Conservation (phyloP, 1,284 basidiomycete genomes). For the Cryptococcus sp. region DNA sequence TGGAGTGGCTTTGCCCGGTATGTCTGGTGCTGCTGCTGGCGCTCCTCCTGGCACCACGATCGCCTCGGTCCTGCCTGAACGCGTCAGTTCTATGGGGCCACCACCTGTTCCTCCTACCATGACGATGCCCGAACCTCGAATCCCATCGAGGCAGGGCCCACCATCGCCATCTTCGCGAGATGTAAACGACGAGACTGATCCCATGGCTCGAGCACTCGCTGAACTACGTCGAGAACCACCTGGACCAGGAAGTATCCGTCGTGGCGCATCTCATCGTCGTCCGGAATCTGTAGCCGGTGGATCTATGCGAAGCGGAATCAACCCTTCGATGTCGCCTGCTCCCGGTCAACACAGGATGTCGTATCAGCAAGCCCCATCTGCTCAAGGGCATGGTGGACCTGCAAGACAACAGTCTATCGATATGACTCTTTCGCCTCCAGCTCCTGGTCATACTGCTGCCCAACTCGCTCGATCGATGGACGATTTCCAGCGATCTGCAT, state of each 20-base stretch:
- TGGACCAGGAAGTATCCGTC: conserved; percentile 37
- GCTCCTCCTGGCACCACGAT: conserved; percentile 8
- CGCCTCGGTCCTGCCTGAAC: conserved; percentile 7
- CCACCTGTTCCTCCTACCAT: conserved; percentile 29
- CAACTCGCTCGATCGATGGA: conserved; percentile 46
- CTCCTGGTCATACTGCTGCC: conserved; percentile 47
- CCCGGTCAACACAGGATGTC: conserved; percentile 21
- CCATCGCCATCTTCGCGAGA: conserved; percentile 30
- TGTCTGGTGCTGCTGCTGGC: conserved; percentile 19
- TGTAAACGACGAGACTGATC: conserved; percentile 59
- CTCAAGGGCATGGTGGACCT: conserved; percentile 1
- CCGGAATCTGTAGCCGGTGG: conserved; percentile 33
- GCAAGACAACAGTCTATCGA: conserved; percentile 31
- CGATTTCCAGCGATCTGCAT: conserved; percentile 42
- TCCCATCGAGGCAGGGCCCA: conserved; percentile 32
- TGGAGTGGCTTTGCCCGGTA: conserved; percentile 43
- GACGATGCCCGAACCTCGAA: conserved; percentile 35
- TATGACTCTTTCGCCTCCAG: conserved; percentile 45
- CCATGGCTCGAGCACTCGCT: conserved; percentile 66
- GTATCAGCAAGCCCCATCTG: conserved; percentile 13
- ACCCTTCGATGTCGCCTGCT: conserved; percentile 29
- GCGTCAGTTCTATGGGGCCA: conserved; percentile 22
- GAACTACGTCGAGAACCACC: conserved; percentile 51
- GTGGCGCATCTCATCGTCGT: conserved; percentile 41
- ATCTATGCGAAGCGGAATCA: conserved; percentile 19